These are phyloP conservation scores for Umbellularia californica DNA, from an alignment of 164 flowering plant species.

Conservation along the genomic window DNA sequence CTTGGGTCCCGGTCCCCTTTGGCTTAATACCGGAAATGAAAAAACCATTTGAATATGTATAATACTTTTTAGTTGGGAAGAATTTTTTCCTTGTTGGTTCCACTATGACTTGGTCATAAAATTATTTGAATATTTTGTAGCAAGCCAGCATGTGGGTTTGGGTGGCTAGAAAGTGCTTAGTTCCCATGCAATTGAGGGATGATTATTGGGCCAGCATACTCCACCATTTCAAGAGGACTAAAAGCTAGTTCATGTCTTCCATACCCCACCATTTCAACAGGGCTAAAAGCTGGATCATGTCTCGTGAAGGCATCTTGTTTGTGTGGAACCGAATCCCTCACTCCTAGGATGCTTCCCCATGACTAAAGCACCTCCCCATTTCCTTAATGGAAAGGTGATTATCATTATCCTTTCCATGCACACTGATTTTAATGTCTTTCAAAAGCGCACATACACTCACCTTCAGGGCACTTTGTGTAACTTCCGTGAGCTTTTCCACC, in stretches of 20 bases:
- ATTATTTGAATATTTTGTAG: not conserved
- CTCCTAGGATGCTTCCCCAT: constrained; percentile 56
- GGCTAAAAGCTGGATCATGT: constrained; percentile 34
- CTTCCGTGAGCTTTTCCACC: too few relatives aligned
- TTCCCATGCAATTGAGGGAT: not conserved
- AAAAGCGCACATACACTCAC: not conserved
- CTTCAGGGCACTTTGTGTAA: too few relatives aligned
- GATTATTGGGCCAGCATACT: not conserved
- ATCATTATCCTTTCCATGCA: constrained; percentile 45
- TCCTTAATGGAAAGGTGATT: constrained; percentile 46
- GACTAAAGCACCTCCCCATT: constrained; percentile 44
- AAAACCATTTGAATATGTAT: too few relatives aligned
- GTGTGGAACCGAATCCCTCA: constrained; percentile 34
- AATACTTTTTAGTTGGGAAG: too few relatives aligned
- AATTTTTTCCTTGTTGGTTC: too few relatives aligned
- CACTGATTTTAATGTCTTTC: constrained; percentile 12
- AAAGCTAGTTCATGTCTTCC: constrained; percentile 33
- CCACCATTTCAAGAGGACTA: constrained; percentile 1
- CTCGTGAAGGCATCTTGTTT: constrained; percentile 25
- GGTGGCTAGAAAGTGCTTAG: not conserved
- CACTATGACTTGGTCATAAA: too few relatives aligned
- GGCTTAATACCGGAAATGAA: too few relatives aligned
- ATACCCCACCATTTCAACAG: not conserved
- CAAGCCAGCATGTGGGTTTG: constrained; percentile 26
- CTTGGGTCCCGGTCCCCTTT: too few relatives aligned